Conservation (phyloP, 2,329 filamentous ascomycete species). For the Coniella lustricola region DNA sequence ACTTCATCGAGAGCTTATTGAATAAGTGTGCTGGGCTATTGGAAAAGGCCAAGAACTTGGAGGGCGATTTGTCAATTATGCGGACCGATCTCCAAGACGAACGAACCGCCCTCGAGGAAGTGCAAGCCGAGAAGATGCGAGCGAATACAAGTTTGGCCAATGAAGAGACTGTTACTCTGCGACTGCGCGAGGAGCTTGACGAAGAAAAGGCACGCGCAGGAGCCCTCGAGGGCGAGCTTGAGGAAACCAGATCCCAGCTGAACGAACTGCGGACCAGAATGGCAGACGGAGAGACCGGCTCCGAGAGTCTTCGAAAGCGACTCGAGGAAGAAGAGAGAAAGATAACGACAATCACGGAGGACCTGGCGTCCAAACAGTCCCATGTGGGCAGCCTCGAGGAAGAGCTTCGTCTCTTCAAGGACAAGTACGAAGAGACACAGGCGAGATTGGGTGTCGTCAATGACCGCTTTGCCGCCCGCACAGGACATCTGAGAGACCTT, state of each 20-base stretch:
- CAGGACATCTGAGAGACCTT: conserved; percentile 69
- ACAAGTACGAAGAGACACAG: conserved; percentile 52
- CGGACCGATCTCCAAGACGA: conserved; percentile 57
- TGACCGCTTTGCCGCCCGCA: conserved; percentile 60
- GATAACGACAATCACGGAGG: conserved; percentile 58
- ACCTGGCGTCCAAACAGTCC: conserved; percentile 69
- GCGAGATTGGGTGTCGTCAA: conserved; percentile 43
- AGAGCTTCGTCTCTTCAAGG: conserved; percentile 62
- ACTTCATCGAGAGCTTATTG: conserved; percentile 54
- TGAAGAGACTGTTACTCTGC: conserved; percentile 44
- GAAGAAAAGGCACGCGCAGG: conserved; percentile 46
- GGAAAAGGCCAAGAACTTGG: conserved; percentile 51
- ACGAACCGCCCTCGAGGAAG: conserved; percentile 44
- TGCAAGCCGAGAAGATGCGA: conserved; percentile 51
- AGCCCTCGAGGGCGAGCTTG: conserved; percentile 50
- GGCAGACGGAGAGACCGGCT: conserved; percentile 76
- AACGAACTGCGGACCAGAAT: conserved; percentile 63
- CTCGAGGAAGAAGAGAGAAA: conserved; percentile 70
- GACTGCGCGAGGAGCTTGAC: conserved; percentile 46
- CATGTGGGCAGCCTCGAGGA: conserved; percentile 69
- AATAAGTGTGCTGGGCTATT: conserved; percentile 51
- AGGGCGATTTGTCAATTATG: conserved; percentile 53
- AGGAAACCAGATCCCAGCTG: conserved; percentile 63
- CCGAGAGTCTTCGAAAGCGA: conserved; percentile 67
- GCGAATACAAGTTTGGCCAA: conserved; percentile 44